phyloP scores from a whole-genome alignment of 345 rosid genomes.

The Populus nigra region DNA sequence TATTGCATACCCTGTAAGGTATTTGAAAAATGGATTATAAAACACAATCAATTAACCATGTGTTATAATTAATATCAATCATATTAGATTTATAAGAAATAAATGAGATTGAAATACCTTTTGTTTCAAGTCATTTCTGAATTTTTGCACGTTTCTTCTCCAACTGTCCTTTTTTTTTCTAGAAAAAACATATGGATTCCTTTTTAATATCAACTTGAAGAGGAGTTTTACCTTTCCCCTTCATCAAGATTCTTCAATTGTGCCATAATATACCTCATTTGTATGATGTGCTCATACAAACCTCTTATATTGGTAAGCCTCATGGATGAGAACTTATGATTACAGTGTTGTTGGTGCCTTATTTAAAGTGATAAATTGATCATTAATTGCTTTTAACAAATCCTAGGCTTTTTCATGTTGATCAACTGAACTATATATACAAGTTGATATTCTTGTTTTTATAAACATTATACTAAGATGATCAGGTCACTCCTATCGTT shows the following conservation, averaged over 20 bases:
- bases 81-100: background rate
- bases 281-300: background rate
- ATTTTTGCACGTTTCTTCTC: background rate
- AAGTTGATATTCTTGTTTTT: background rate
- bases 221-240: background rate
- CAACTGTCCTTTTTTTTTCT: background rate
- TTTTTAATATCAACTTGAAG: background rate
- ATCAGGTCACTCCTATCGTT: background rate
- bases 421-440: background rate
- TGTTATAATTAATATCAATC: background rate
- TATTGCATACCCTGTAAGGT: background rate
- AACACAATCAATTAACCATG: background rate
- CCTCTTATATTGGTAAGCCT: background rate
- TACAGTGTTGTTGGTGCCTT: background rate
- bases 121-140: background rate
- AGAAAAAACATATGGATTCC: background rate
- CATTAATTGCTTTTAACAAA: background rate
- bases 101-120: background rate
- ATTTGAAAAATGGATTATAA: background rate
- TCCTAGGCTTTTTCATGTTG: background rate
- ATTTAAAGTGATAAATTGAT: background rate
- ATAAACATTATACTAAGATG: background rate
- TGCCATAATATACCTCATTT: background rate
- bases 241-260: background rate
- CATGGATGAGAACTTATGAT: background rate